Evolutionary conservation across 2,329 filamentous ascomycete species (phyloP).

Genomic region (Lasiodiplodia sp.): DNA sequence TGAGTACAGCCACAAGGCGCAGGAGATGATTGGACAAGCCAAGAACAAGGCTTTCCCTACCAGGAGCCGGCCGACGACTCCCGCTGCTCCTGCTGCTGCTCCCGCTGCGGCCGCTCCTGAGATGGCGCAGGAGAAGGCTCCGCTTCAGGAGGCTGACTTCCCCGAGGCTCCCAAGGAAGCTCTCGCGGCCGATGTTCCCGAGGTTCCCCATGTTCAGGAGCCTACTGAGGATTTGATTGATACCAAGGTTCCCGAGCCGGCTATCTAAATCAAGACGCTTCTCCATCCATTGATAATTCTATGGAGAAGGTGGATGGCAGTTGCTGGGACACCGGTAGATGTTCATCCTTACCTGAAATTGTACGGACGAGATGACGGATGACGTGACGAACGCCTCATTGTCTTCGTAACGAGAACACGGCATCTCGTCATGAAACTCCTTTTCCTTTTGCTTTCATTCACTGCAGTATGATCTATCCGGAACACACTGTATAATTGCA

Average conservation of each 20-base stretch:
- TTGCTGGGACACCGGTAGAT: background rate
- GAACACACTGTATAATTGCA: constrained; percentile 25
- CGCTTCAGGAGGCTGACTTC: constrained; percentile 45
- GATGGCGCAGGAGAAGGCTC: constrained; percentile 41
- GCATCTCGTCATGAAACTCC: constrained; percentile 11
- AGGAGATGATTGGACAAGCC: constrained; percentile 55
- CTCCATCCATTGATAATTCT: background rate
- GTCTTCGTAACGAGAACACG: constrained; percentile 23
- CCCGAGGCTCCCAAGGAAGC: constrained; percentile 41
- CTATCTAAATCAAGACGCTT: background rate
- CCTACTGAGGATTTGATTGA: background rate
- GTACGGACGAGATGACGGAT: constrained; percentile 27
- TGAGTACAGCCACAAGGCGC: constrained; percentile 67
- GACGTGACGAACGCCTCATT: constrained; percentile 9
- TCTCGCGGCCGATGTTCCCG: constrained; percentile 26
- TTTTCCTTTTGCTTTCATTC: constrained; percentile 16
- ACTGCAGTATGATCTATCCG: constrained; percentile 16
- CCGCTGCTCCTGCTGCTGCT: constrained; percentile 10
- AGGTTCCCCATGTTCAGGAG: background rate
- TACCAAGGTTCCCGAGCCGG: constrained; percentile 3
- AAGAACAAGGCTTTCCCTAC: constrained; percentile 28
- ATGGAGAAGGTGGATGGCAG: background rate
- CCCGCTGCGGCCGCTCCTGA: constrained; percentile 4
- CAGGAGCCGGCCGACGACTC: constrained; percentile 19
- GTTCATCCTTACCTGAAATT: constrained; percentile 21